phyloP scores from a whole-genome alignment of 2,329 filamentous ascomycete species.

The Colletotrichum viniferum region DNA sequence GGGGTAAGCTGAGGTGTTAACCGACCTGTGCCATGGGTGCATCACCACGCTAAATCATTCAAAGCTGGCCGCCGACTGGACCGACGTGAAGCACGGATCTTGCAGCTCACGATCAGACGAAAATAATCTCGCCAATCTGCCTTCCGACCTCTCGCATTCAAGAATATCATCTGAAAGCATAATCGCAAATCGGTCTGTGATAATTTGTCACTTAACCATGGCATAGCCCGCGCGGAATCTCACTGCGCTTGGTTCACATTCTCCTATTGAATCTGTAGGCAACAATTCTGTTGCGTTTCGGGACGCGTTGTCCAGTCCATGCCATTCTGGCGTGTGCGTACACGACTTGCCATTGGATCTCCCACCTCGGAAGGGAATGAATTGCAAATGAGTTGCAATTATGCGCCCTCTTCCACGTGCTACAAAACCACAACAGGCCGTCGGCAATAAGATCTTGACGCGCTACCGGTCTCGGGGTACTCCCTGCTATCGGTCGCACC shows the following conservation, averaged over 20 bases:
- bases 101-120: neutral
- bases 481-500: neutral
- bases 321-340: neutral
- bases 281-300: neutral
- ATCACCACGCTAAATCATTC: neutral
- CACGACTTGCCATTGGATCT: neutral
- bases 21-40: neutral
- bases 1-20: no score
- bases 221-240: neutral
- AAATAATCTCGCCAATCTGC: conserved; percentile 5
- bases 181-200: neutral
- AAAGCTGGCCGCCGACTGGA: neutral
- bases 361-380: neutral
- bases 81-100: neutral
- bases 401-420: neutral
- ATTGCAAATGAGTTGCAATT: neutral
- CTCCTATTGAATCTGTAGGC: neutral
- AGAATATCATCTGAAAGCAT: neutral
- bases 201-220: neutral
- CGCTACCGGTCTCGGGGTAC: neutral
- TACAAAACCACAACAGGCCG: neutral
- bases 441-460: neutral
- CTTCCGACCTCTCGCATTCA: neutral
- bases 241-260: neutral
- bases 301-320: neutral